Base-by-base conservation (phyloP, 208 protist genomes). In the Leishmania guyanensis region DNA sequence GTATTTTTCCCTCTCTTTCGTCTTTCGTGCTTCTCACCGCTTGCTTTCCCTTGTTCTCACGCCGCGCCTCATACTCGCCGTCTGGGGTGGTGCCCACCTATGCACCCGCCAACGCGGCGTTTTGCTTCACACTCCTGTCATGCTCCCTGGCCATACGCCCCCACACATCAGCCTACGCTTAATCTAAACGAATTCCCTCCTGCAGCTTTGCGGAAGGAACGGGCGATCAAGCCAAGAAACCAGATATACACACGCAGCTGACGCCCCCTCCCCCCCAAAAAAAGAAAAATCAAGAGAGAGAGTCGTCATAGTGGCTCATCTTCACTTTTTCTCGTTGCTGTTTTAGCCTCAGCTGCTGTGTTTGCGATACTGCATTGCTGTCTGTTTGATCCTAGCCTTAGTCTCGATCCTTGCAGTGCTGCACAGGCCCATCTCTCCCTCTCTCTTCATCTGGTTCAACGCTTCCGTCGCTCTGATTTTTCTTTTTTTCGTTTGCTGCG, bases 61-160 rank as follows among this genome's bases (percentile, higher is more conserved):
- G 39, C 64, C 53, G 51, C 17, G 12, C 65, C 20, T 66, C 26
- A 65, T 39, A 56, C 46, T 69, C 46, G 3, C 29, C 26, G 0
- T 56, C 65, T 29, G 33, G 53, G 53, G 58, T 78, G 20, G 53
- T n/a, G 43, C 20, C 43, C 36, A 73, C 68, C 39, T 50, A 53
- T 46, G 10, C 33, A 17, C 12, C n/a, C 26, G 29, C 12, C 43
- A 73, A 73, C 26, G 26, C 26, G 68, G 46, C 72, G 14, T 78
- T 84, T 66, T 76, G 69, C 79, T 72, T 46, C 70, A 71, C 80
- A n/a, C 29, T 26, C 33, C 65, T 83, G 65, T 54, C 74, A 33
- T 77, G 66, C 80, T 56, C 8, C 54, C 46, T 17, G 73, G 33
- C 60, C 72, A 75, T 71, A 46, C 54, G 33, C 2, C 26, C 20